Base-by-base conservation (phyloP, 257 asterid species). In the Orobanche coerulescens region DNA sequence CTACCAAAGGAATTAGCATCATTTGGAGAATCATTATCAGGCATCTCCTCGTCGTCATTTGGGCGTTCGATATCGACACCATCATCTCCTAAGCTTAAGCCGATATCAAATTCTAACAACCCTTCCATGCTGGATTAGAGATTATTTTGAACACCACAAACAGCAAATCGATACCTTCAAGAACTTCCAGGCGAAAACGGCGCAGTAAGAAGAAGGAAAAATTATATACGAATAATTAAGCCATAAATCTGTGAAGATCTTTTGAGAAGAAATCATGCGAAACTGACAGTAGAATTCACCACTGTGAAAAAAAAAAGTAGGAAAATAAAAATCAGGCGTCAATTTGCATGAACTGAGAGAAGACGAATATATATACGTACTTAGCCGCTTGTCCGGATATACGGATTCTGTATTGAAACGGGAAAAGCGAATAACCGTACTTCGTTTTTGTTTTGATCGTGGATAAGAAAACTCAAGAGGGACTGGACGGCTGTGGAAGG, bases 21-120 rank as follows among this genome's bases (percentile, higher is more conserved):
- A 62, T 73, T 78, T 0, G 91, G 80, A 48, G 90, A 79, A 37
- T n/a, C n/a, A n/a, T 66, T 78, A 56, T 75, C 90, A 13, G 54
- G 73, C 46, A 75, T 54, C 50, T 68, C 75, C 0, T 77, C 95
- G 23, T 82, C 92, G 18, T 79, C 88, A 15, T 62, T 73, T 4
- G 67, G 78, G 28, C 68, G 55, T 34, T 81, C 94, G 50, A 80
- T 77, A 25, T 76, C 80, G 22, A 79, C 69, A 36, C 64, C 71
- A 30, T 75, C 80, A 61, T 84, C 86, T 28, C 79, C 79, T 22
- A 84, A 84, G 75, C 94, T 85, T 62, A 88, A 63, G 62, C 90
- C 96, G 37, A 92, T 81, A 72, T 84, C 95, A 58, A 84, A 92
- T 69, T 86, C 96, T 22, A 92, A 57, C 46, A 82, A 81, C 49